Base-by-base conservation (phyloP, 306 rosid species). In the Urtica urens region DNA sequence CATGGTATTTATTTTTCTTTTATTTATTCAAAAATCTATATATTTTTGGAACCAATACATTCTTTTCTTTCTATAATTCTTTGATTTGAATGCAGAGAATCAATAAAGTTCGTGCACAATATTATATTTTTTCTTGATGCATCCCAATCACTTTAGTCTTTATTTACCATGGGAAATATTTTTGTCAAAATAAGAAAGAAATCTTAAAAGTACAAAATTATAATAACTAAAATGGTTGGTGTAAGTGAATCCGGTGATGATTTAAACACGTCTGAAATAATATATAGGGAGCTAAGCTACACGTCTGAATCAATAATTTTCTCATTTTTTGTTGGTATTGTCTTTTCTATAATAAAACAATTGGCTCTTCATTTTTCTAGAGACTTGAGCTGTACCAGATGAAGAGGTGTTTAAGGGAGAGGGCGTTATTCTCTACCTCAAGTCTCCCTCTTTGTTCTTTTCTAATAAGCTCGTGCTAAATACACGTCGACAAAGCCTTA, bases 191-290 rank as follows among this genome's bases (percentile, higher is more conserved):
- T 18, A 45, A 23, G 17, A 4, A 45, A 22, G 10, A 29, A 27
- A 1, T 17, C 30, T 29, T 3, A 21, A 51, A 8, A 22, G n/a
- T 10, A 35, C 7, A 31, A 31, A 31, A 31, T 0, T n/a, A n/a
- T n/a, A n/a, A n/a, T n/a, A n/a, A n/a, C n/a, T n/a, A n/a, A n/a
- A n/a, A 3, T 35, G 26, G 2, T 13, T 51, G 21, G 44, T 33
- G 57, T 42, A 33, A 21, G 23, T 19, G 15, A 51, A 10, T 51
- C 34, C 10, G 27, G 56, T 21, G 38, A 39, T 41, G n/a, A n/a
- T n/a, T n/a, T 37, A 55, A 55, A 55, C 18, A 30, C 27, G 21
- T 26, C 42, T 5, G 9, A 20, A 19, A 33, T n/a, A n/a, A n/a
- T n/a, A n/a, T n/a, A n/a, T n/a, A n/a, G n/a, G n/a, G n/a, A n/a